Evolutionary conservation across 176 grass and related monocot genomes (phyloP).

Genomic region (Elymus sibiricus): DNA sequence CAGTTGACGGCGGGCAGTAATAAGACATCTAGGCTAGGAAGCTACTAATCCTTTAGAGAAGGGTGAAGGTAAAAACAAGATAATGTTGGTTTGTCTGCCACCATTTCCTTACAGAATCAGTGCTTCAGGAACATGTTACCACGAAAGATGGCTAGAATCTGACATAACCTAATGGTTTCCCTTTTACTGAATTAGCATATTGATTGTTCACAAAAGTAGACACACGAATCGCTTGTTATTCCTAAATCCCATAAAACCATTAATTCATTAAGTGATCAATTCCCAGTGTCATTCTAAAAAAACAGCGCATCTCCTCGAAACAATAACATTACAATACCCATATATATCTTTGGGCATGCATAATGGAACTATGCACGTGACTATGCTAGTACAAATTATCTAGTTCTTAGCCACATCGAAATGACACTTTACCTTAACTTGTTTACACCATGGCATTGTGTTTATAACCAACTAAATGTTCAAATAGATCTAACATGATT

Average conservation of each 20-base stretch:
- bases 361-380: not conserved
- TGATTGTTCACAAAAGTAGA: not conserved
- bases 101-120: constrained; percentile 17
- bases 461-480: not conserved
- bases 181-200: not conserved
- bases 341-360: not conserved
- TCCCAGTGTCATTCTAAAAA: not conserved
- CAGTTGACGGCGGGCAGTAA: not conserved
- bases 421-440: not conserved
- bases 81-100: constrained; percentile 1
- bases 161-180: not conserved
- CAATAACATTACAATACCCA: not conserved
- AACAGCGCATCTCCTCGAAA: not conserved
- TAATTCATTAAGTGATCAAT: not conserved
- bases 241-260: constrained; percentile 5
- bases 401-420: not conserved
- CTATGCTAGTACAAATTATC: not conserved
- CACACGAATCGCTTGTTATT: not conserved
- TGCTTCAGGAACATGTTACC: constrained; percentile 9
- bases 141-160: constrained; percentile 3
- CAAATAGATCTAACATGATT: not conserved
- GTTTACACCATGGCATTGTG: not conserved
- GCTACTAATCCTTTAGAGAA: not conserved
- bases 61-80: not conserved
- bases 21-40: constrained; percentile 1